Evolutionary conservation across 164 flowering plant genomes (phyloP).

Genomic region (Litsea cubeba): DNA sequence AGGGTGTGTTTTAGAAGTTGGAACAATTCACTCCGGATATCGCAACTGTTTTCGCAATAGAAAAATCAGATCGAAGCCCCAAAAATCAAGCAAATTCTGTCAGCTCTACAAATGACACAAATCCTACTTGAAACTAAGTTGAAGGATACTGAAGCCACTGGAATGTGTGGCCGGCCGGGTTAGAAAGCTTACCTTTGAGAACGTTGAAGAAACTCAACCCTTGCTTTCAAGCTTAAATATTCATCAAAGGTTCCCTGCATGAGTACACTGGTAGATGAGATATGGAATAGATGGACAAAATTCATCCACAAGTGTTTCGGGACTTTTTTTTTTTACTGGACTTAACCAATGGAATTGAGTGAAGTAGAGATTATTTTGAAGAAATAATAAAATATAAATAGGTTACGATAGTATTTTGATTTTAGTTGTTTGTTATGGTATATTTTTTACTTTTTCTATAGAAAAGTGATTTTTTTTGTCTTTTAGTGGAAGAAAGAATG

Average conservation of each 20-base stretch:
- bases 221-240: constrained; percentile 42
- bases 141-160: neutral
- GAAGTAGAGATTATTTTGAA: too few relatives aligned
- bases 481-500: too few relatives aligned
- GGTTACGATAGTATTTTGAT: too few relatives aligned
- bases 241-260: constrained; percentile 45
- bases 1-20: neutral
- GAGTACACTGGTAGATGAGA: neutral
- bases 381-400: too few relatives aligned
- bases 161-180: too few relatives aligned
- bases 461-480: too few relatives aligned
- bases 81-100: neutral
- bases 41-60: neutral
- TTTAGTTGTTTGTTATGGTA: too few relatives aligned
- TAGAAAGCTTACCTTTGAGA: constrained; percentile 37
- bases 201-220: constrained; percentile 40
- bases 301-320: neutral
- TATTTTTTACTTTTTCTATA: too few relatives aligned
- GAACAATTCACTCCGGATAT: neutral
- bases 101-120: neutral
- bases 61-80: neutral
- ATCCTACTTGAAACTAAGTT: neutral
- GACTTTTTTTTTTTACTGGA: too few relatives aligned
- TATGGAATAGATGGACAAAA: neutral
- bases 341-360: neutral